Evolutionary conservation across 169 alveolate genomes (phyloP), one percentile per base, ranked within the genome.

Genomic region (Ichthyophthirius multifiliis): DNA sequence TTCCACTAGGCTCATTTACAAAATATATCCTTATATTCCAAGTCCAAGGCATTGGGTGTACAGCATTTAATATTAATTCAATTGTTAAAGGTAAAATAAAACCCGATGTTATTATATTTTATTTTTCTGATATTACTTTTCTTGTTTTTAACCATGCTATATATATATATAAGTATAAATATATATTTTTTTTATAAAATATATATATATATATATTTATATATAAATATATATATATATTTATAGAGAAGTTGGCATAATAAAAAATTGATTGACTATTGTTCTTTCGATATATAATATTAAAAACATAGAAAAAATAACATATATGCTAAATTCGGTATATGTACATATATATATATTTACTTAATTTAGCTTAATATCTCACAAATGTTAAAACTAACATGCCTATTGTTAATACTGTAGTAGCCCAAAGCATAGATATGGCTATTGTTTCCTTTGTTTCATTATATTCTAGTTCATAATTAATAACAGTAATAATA

Each of bases 141-240:
- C 84, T 78, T 30, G 78, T 34, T 65, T 65, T 78, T 62, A 78
- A 30, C 84, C 84, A 78, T 16, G 31, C 78, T 4, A 78, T n/a
- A n/a, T n/a, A n/a, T n/a, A n/a, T n/a, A n/a, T n/a, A n/a, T n/a
- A n/a, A n/a, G n/a, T n/a, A n/a, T n/a, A n/a, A n/a, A n/a, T n/a
- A n/a, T n/a, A n/a, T n/a, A n/a, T n/a, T n/a, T n/a, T n/a, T n/a
- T n/a, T n/a, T n/a, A n/a, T n/a, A n/a, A n/a, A n/a, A n/a, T n/a
- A n/a, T n/a, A n/a, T n/a, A n/a, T n/a, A n/a, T n/a, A n/a, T n/a
- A n/a, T n/a, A n/a, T n/a, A n/a, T n/a, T n/a, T n/a, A n/a, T n/a
- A n/a, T n/a, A n/a, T n/a, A n/a, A n/a, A n/a, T n/a, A n/a, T n/a
- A n/a, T n/a, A n/a, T n/a, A n/a, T n/a, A n/a, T n/a, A n/a, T n/a